Conservation (phyloP, 345 rosid species). For the Gossypium mustelinum region DNA sequence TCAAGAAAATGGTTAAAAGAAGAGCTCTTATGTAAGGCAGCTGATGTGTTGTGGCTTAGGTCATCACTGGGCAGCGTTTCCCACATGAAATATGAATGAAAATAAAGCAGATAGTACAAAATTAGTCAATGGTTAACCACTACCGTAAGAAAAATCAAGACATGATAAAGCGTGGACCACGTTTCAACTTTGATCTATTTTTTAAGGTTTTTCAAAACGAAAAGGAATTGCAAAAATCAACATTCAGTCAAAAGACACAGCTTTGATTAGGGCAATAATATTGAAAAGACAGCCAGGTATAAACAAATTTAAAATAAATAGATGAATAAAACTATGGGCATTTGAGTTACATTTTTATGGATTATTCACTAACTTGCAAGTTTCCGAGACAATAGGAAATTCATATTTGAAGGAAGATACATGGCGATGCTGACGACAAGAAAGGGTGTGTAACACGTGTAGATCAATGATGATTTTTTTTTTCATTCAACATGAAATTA, state of each 20-base stretch:
- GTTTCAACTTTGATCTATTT: no score
- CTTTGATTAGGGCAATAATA: no score
- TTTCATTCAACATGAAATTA: no score
- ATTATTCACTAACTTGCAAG: not conserved
- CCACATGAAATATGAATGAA: not conserved
- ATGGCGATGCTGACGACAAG: not conserved
- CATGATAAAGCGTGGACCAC: not conserved
- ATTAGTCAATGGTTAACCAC: no score
- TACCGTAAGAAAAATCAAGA: not conserved
- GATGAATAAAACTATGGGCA: no score
- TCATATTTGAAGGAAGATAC: not conserved
- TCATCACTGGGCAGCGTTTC: not conserved
- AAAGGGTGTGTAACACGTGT: not conserved
- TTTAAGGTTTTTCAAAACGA: no score
- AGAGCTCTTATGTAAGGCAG: not conserved
- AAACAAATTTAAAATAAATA: no score
- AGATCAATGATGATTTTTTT: not conserved
- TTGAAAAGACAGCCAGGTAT: no score
- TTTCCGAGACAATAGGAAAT: not conserved
- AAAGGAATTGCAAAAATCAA: no score
- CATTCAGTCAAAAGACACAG: no score
- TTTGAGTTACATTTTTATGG: not conserved
- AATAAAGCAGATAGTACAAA: no score
- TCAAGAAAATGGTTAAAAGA: not conserved
- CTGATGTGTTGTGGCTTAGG: not conserved